These are phyloP conservation scores for Funneliformis caledonium DNA, from an alignment of 371 early-diverging fungal species.

Conservation along the genomic window DNA sequence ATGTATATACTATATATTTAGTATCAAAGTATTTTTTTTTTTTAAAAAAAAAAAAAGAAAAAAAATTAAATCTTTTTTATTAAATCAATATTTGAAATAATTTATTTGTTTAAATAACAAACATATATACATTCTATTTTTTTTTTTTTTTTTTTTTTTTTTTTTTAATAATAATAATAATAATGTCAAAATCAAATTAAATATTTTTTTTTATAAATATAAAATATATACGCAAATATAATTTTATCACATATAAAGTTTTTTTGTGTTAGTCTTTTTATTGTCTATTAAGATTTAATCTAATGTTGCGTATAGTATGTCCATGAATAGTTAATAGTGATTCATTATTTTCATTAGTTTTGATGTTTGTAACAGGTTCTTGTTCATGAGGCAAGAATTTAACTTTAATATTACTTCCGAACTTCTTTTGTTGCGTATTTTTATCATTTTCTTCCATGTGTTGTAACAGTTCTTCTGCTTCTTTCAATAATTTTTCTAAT, in stretches of 20 bases:
- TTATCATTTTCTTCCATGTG: neutral
- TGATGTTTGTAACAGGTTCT: neutral
- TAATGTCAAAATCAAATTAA: no score
- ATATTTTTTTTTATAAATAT: no score
- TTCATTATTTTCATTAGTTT: constrained; percentile 5
- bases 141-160: no score
- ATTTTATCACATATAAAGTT: no score
- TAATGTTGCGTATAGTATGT: constrained; percentile 17
- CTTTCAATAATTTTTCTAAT: neutral
- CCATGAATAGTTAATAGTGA: constrained; percentile 23
- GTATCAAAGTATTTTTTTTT: no score
- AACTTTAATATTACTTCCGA: neutral
- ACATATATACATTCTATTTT: neutral
- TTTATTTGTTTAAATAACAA: no score
- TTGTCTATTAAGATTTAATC: constrained; percentile 23
- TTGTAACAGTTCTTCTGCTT: neutral
- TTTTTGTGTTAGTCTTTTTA: neutral
- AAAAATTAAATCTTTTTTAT: neutral
- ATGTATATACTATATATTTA: no score
- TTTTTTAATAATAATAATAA: no score
- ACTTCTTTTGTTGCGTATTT: neutral
- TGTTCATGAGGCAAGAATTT: neutral
- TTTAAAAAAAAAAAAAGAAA: no score
- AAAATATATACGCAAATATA: no score
- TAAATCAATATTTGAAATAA: no score